Percentiles rank a stretch among this genome's conserved stretches.
These are phyloP conservation scores for Pseudocercospora eumusae DNA, from an alignment of 2,329 filamentous ascomycete species.

Conservation along the genomic window DNA sequence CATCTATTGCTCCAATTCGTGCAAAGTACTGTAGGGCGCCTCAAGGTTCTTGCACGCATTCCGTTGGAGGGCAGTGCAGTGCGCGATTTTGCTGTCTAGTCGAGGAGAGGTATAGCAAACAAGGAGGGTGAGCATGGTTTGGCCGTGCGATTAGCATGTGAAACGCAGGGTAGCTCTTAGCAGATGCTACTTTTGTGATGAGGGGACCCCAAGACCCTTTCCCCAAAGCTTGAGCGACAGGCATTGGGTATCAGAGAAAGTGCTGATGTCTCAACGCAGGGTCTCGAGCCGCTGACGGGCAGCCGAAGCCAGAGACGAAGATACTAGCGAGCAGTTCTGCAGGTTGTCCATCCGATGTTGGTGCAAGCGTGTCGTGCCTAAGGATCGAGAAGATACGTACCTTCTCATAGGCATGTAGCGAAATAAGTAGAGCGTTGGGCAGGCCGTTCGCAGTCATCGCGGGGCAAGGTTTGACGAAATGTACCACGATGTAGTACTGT, in stretches of 20 bases:
- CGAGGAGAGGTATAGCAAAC: neutral
- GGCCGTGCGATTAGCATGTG: slow-evolving; percentile 10
- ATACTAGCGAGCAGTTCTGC: neutral
- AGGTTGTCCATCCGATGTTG: neutral
- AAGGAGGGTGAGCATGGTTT: neutral
- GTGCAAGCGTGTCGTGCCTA: neutral
- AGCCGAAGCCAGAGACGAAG: neutral
- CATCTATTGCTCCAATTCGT: neutral
- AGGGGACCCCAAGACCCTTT: slow-evolving; percentile 1
- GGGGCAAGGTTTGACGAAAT: neutral
- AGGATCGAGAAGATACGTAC: slow-evolving; percentile 3
- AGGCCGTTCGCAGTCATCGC: neutral
- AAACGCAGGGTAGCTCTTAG: slow-evolving; percentile 2
- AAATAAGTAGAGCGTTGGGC: neutral
- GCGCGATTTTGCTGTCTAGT: neutral
- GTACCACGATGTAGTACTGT: too few relatives aligned
- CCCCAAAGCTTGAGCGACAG: neutral
- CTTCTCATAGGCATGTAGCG: neutral
- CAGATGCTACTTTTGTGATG: neutral
- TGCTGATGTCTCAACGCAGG: slow-evolving; percentile 10
- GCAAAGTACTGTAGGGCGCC: neutral
- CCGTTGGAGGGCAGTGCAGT: neutral
- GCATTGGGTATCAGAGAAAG: neutral
- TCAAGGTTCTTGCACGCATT: neutral
- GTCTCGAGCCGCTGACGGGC: slow-evolving; percentile 6